Base-by-base conservation (phyloP, 2,329 filamentous ascomycete species). In the Didymella exigua region DNA sequence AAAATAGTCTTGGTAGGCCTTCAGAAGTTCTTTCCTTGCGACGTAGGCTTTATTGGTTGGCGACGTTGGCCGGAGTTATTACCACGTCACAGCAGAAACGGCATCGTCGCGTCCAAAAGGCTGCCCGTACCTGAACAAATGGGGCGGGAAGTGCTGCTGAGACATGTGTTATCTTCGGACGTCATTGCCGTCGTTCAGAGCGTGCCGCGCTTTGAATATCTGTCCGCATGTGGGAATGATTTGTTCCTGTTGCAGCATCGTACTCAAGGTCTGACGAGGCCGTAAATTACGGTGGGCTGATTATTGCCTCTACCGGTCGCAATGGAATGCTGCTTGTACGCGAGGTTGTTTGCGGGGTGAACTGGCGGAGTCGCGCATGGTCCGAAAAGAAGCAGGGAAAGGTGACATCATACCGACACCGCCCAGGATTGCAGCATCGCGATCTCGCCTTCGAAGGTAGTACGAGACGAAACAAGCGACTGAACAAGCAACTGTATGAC, bases 121-220 rank as follows among this genome's bases (percentile, higher is more conserved):
- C 18, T 42, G 24, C 24, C 13, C 42, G 41, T 46, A 37, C 41
- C 46, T 47, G 34, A 47, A 24, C 34, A 27, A 47, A 45, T 36
- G 19, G 19, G n/a, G 50, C 42, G 42, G 40, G 34, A 49, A 33
- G 29, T 19, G 5, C 5, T 46, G 36, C 52, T n/a, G 41, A 47
- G 41, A 51, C 37, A 48, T 52, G 43, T 56, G 33, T 52, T 56
- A 52, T 56, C 33, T 31, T 51, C 11, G 43, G 16, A 57, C 54
- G 54, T 57, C 54, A 57, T 57, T 24, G 37, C 29, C 23, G 31
- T 46, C 31, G 48, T 41, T 47, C 47, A 51, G 30, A 16, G 42
- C 42, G 34, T 51, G 37, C 47, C 48, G 23, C 44, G 30, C 37
- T 18, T 52, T 38, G 44, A 29, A 11, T 16, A 14, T 27, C 44